phyloP scores from a whole-genome alignment of 1,284 basidiomycete species.

The Heterobasidion irregulare region DNA sequence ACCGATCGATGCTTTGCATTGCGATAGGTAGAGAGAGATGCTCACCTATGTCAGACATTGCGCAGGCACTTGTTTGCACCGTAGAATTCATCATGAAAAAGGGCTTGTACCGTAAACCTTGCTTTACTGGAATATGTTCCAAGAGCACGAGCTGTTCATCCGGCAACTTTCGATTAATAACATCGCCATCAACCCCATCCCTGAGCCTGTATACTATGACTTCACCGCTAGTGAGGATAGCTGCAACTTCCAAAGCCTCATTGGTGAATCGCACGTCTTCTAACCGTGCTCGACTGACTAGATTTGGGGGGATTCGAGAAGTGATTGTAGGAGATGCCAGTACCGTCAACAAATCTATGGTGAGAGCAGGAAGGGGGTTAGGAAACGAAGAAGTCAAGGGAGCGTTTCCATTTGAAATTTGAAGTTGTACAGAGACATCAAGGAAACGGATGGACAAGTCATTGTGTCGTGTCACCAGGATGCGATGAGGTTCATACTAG shows the following conservation, averaged over 20 bases:
- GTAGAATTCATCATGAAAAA: slow-evolving; percentile 50
- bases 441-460: slow-evolving; percentile 63
- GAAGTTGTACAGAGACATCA: slow-evolving; percentile 63
- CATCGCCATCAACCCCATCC: slow-evolving; percentile 18
- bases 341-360: slow-evolving; percentile 47
- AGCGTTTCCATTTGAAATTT: slow-evolving; percentile 36
- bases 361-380: slow-evolving; percentile 49
- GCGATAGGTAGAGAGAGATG: not conserved
- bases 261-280: slow-evolving; percentile 49
- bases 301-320: slow-evolving; percentile 23
- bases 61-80: slow-evolving; percentile 44
- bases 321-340: slow-evolving; percentile 36
- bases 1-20: too few relatives aligned
- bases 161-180: slow-evolving; percentile 16
- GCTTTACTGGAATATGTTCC: slow-evolving; percentile 30
- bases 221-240: slow-evolving; percentile 59
- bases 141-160: slow-evolving; percentile 42
- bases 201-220: slow-evolving; percentile 53
- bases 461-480: slow-evolving; percentile 59
- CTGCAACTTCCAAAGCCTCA: slow-evolving; percentile 60
- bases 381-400: slow-evolving; percentile 53
- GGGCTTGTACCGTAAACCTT: slow-evolving; percentile 46
- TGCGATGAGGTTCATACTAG: slow-evolving; percentile 57
- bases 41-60: slow-evolving; percentile 65
- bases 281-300: slow-evolving; percentile 30